Base-by-base conservation (phyloP, 441 rosid genomes). In the Adansonia grandidieri region DNA sequence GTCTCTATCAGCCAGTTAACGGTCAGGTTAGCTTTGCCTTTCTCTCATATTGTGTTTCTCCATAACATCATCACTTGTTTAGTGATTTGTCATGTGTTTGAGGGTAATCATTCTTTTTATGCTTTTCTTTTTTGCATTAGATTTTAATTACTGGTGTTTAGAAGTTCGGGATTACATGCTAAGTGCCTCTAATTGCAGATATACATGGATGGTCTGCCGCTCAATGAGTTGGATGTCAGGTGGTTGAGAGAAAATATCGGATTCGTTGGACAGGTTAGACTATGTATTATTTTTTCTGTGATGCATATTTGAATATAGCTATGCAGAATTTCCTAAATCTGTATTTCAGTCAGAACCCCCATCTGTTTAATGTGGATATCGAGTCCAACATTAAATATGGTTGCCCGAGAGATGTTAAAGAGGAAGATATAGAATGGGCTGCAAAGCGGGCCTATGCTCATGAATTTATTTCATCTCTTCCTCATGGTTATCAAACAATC, bases 371-470 rank as follows among this genome's bases (percentile, higher is more conserved):
- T 63, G 77, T 82, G 85, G 84, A 84, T 79, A 53, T 86, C 79
- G 57, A 82, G 82, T 86, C 89, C 17, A 86, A 84, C 66, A 80
- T 86, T 65, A 82, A 68, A 58, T 86, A 86, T 24, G 89, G 89
- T 61, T 86, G 84, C 78, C 76, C 72, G 2, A 45, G 73, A 57
- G 77, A 82, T 4, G 48, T 82, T 20, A 81, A 57, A 60, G 77
- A 82, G 19, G 83, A 62, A 79, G 89, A 75, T 54, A 20, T 86
- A 42, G 80, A 82, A 74, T 71, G 45, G 79, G 87, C 89, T 77
- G 87, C 89, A 9, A 75, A 76, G 72, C 85, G 82, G 67, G 87
- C 87, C 42, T 75, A 79, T 75, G 89, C 78, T 40, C 87, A 86
- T 54, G 86, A 80, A 67, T 86, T 86, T 70, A 84, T 84, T 73